Conservation (phyloP, 2,329 filamentous ascomycete genomes). For the Diaporthe sp. region DNA sequence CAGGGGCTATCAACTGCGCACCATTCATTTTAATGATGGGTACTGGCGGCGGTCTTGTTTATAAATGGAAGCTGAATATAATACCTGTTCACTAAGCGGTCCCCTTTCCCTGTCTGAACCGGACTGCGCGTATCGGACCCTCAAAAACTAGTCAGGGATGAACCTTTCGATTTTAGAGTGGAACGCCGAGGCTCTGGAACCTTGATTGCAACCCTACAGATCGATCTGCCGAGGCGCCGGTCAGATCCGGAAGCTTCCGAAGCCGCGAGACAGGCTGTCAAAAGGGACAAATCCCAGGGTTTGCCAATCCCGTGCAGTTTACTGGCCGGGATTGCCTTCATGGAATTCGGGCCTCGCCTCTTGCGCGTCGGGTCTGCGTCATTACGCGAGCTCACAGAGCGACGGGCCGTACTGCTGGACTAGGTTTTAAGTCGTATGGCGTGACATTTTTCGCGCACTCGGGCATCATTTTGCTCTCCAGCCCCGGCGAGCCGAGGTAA, state of each 20-base stretch:
- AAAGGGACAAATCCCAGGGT: neutral
- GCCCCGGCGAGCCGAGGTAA: constrained; percentile 36
- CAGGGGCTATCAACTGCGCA: neutral
- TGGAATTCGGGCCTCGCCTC: neutral
- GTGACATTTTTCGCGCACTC: neutral
- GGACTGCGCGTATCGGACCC: constrained; percentile 26
- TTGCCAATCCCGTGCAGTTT: neutral
- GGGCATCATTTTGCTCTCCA: constrained; percentile 19
- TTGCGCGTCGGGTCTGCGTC: neutral
- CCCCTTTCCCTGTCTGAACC: constrained; percentile 6
- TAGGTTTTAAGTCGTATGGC: neutral
- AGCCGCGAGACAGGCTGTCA: neutral
- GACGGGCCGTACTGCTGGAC: neutral
- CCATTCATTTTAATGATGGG: constrained; percentile 1
- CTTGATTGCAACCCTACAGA: constrained; percentile 20
- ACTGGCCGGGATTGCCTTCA: neutral
- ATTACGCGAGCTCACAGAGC: neutral
- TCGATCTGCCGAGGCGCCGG: constrained; percentile 34
- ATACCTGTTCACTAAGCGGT: neutral
- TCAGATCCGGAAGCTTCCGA: constrained; percentile 14
- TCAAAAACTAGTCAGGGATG: constrained; percentile 31
- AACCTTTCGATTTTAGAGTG: constrained; percentile 22
- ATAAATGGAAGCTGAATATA: constrained; percentile 24
- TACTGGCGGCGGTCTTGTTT: constrained; percentile 15
- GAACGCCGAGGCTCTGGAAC: constrained; percentile 34